Evolutionary conservation across 306 rosid genomes (phyloP), one percentile per base, ranked within the genome.

Genomic region (Cucumis hystrix): DNA sequence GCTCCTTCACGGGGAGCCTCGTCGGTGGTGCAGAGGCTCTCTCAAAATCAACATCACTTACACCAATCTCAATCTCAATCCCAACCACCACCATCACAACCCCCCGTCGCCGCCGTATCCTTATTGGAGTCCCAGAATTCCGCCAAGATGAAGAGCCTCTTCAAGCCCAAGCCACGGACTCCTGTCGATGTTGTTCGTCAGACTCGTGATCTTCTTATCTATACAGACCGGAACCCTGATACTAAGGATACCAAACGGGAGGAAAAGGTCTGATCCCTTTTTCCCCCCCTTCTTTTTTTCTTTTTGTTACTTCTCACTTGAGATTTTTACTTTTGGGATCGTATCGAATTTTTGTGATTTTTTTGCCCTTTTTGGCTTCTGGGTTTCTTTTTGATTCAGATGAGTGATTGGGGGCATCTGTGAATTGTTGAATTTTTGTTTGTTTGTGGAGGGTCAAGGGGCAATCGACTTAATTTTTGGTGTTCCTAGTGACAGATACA

Each of bases 101-200:
- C 37, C 37, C 37, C 37, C 37, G 5, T 4, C 37, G 37, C 37
- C 37, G 7, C 20, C 9, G 20, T 8, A 1, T 45, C 18, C 66
- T 4, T 62, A 7, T 17, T 74, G 57, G 77, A 61, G 63, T 57
- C 37, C 20, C 43, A 61, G 35, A 68, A 72, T 39, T 20, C 41
- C 54, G 39, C 54, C 23, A 80, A 77, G 78, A 95, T 95, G 99
- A 95, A 95, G 82, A 90, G 97, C 33, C 89, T 95, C 60, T 95
- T 95, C 90, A 95, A 95, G 87, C 85, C 99, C 9, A 95, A 95
- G 84, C 99, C 97, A 10, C 91, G 97, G 6, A 95, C 99, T 0
- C 99, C 99, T 11, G 83, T 67, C 20, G 99, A 92, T 28, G 52
- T 90, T 4, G 99, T 95, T 8, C 96, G 99, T 1, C 97, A 90